A percentile compares a stretch with the other conserved stretches of the same genome.
phyloP scores from a whole-genome alignment of 257 asterid species.

The Perilla frutescens region DNA sequence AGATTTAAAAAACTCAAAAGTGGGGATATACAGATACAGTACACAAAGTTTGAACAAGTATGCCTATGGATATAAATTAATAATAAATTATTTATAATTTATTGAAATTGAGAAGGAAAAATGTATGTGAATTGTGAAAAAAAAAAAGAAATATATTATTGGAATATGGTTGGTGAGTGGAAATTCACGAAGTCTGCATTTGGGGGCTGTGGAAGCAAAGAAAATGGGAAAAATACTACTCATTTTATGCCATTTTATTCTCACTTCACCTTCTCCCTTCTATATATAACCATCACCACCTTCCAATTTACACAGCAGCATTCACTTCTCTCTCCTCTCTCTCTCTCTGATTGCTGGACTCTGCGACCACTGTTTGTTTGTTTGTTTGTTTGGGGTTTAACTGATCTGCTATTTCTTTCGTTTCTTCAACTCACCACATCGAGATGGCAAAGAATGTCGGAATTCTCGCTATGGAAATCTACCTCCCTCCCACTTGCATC shows the following conservation, averaged over 20 bases:
- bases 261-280: constrained; percentile 26
- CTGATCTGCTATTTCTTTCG: constrained; percentile 38
- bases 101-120: too few relatives aligned
- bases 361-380: neutral
- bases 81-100: too few relatives aligned
- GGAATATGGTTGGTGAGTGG: constrained; percentile 43
- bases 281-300: constrained; percentile 42
- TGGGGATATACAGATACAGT: neutral
- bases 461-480: constrained; percentile 91
- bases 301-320: constrained; percentile 25
- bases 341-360: neutral
- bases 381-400: constrained; percentile 1
- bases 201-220: constrained; percentile 55
- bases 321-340: constrained; percentile 24
- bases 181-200: constrained; percentile 61
- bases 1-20: neutral
- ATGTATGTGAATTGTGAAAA: neutral
- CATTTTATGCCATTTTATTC: constrained; percentile 27
- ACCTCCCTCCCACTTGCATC: constrained; percentile 96
- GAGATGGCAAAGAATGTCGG: constrained; percentile 84
- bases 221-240: constrained; percentile 38
- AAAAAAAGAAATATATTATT: neutral
- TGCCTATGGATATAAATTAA: neutral
- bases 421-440: constrained; percentile 22
- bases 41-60: neutral